phyloP scores from a whole-genome alignment of 2,329 filamentous ascomycete genomes.

The Zymoseptoria brevis region DNA sequence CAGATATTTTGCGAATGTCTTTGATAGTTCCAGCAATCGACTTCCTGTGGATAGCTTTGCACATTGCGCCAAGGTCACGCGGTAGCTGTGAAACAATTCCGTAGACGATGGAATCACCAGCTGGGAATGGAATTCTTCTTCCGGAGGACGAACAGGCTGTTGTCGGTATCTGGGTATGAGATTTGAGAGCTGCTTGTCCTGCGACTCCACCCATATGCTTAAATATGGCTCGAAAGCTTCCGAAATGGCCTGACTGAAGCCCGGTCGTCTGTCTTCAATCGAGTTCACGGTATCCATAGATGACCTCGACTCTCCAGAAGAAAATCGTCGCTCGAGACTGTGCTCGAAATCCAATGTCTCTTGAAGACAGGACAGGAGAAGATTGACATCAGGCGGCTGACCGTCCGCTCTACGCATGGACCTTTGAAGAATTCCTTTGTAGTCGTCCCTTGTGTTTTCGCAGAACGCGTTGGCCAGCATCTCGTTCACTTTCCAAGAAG shows the following conservation, averaged over 20 bases:
- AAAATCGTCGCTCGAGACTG: conserved; percentile 75
- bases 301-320: conserved; percentile 51
- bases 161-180: conserved; percentile 83
- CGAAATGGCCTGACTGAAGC: conserved; percentile 85
- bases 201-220: conserved; percentile 92
- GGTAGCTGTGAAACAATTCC: conserved; percentile 95
- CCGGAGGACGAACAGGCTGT: conserved; percentile 68
- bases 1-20: conserved; percentile 81
- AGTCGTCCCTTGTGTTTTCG: conserved; percentile 90
- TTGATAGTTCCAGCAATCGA: conserved; percentile 74
- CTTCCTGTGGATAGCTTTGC: conserved; percentile 92
- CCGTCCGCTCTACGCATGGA: conserved; percentile 74
- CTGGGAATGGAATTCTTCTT: conserved; percentile 88
- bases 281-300: conserved; percentile 80
- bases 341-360: conserved; percentile 98
- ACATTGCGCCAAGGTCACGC: conserved; percentile 84
- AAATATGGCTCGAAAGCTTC: conserved; percentile 96
- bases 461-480: conserved; percentile 86
- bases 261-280: conserved; percentile 64
- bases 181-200: conserved; percentile 75
- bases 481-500: conserved; percentile 84
- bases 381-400: conserved; percentile 76
- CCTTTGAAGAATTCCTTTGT: conserved; percentile 81
- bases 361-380: conserved; percentile 80
- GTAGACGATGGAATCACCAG: conserved; percentile 89